Percentiles rank a stretch among this genome's conserved stretches.
Evolutionary conservation across 2,329 filamentous ascomycete genomes (phyloP).

Genomic region (Parascedosporium putredinis): DNA sequence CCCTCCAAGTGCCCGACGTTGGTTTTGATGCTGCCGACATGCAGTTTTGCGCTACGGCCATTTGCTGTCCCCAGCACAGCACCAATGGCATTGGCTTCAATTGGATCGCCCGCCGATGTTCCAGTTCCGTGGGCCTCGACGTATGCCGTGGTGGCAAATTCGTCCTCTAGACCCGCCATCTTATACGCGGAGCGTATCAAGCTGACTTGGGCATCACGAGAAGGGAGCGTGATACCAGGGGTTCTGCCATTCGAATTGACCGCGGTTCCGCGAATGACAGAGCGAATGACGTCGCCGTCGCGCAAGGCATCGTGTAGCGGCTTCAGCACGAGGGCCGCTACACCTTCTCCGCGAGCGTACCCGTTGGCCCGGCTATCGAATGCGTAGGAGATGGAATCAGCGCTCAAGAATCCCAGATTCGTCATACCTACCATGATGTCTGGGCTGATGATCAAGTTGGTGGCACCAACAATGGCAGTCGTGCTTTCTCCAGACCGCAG

Average conservation of each 20-base stretch:
- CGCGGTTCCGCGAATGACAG: slow-evolving; percentile 23
- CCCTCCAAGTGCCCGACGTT: slow-evolving; percentile 18
- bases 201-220: slow-evolving; percentile 18
- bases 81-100: slow-evolving; percentile 16
- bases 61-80: slow-evolving; percentile 8
- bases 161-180: slow-evolving; percentile 13
- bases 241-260: slow-evolving; percentile 28
- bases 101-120: slow-evolving; percentile 19
- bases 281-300: slow-evolving; percentile 28
- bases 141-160: slow-evolving; percentile 15
- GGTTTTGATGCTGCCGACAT: slow-evolving; percentile 17
- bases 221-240: slow-evolving; percentile 30
- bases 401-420: slow-evolving; percentile 15
- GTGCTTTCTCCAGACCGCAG: slow-evolving; percentile 17
- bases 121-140: slow-evolving; percentile 22
- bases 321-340: slow-evolving; percentile 29
- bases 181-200: slow-evolving; percentile 22
- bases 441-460: slow-evolving; percentile 22
- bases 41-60: slow-evolving; percentile 8
- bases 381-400: slow-evolving; percentile 21
- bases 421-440: slow-evolving; percentile 15
- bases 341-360: slow-evolving; percentile 34
- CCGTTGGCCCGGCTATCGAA: slow-evolving; percentile 26
- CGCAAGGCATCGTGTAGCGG: slow-evolving; percentile 28
- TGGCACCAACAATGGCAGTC: slow-evolving; percentile 21